Base-by-base conservation (phyloP, 805 yeast species). In the Saturnispora quitensis region DNA sequence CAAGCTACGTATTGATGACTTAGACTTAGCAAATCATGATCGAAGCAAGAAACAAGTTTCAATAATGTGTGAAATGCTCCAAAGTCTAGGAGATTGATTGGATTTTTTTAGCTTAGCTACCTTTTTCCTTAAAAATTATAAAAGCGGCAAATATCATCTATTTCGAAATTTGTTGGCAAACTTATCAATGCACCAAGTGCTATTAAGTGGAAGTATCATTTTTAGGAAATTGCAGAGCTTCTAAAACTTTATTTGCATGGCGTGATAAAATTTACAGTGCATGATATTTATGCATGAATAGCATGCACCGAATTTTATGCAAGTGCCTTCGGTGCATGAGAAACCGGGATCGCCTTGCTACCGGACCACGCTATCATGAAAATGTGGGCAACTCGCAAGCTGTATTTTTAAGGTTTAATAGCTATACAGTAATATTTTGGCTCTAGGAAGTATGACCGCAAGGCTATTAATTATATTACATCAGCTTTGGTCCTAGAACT, bases 1-100 rank as follows among this genome's bases (percentile, higher is more conserved):
- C 22, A 49, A 43, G 13, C 31, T 50, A 13, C 36, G 25, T n/a
- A 22, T 52, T 18, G 46, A 38, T 4, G 45, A 51, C 33, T 17
- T 51, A 10, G 54, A 47, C 34, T 24, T 50, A n/a, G 18, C 22
- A 18, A 43, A 35, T 25, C 47, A 35, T 34, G 43, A 53, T 27
- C 31, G 35, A 27, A 43, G 35, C 25, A 47, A 47, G 34, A 17
- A 33, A 17, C 27, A 36, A 9, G 43, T 50, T 20, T 25, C 46
- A 22, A 4, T 13, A 22, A 15, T 50, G 13, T 52, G 48, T 47
- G 44, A 45, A 45, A 33, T 44, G 7, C 25, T 51, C 4, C 24
- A 33, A 6, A n/a, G 7, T 17, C 17, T 45, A n/a, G 28, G 31
- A 6, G 44, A 47, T 18, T 15, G 15, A 20, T 15, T 4, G 12